phyloP scores from a whole-genome alignment of 2,329 filamentous ascomycete species.

The Fusarium sp. region DNA sequence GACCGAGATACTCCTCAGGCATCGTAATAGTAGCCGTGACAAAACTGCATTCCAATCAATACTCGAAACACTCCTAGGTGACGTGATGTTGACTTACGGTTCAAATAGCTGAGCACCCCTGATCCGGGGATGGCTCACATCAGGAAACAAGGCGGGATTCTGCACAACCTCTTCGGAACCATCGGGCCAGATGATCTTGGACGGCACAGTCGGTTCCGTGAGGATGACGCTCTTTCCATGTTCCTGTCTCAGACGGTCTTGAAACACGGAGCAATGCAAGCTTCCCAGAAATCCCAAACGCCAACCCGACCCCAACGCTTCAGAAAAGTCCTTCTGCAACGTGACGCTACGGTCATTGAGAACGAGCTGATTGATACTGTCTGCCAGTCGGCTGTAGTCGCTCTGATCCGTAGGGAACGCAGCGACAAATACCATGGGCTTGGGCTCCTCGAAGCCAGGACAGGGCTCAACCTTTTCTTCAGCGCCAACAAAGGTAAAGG shows the following conservation, averaged over 20 bases:
- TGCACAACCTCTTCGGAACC: slow-evolving; percentile 84
- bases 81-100: slow-evolving; percentile 55
- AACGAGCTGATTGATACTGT: slow-evolving; percentile 93
- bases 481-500: slow-evolving; percentile 84
- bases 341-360: slow-evolving; percentile 97
- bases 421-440: slow-evolving; percentile 98
- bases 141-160: slow-evolving; percentile 90
- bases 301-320: slow-evolving; percentile 94
- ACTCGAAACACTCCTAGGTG: neutral
- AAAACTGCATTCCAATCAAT: slow-evolving; percentile 56
- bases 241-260: slow-evolving; percentile 93
- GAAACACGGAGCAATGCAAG: slow-evolving; percentile 98
- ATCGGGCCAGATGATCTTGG: slow-evolving; percentile 83
- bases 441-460: slow-evolving; percentile 95
- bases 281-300: slow-evolving; percentile 95
- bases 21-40: slow-evolving; percentile 89
- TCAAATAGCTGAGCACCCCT: slow-evolving; percentile 62
- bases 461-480: slow-evolving; percentile 83
- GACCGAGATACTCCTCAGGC: slow-evolving; percentile 93
- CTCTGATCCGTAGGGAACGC: slow-evolving; percentile 94
- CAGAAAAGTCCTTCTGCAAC: slow-evolving; percentile 91
- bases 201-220: slow-evolving; percentile 94
- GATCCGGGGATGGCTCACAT: slow-evolving; percentile 64
- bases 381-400: slow-evolving; percentile 87
- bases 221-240: slow-evolving; percentile 96